These are phyloP conservation scores for Blakeslea trispora DNA, from an alignment of 371 early-diverging fungal genomes.

Conservation along the genomic window DNA sequence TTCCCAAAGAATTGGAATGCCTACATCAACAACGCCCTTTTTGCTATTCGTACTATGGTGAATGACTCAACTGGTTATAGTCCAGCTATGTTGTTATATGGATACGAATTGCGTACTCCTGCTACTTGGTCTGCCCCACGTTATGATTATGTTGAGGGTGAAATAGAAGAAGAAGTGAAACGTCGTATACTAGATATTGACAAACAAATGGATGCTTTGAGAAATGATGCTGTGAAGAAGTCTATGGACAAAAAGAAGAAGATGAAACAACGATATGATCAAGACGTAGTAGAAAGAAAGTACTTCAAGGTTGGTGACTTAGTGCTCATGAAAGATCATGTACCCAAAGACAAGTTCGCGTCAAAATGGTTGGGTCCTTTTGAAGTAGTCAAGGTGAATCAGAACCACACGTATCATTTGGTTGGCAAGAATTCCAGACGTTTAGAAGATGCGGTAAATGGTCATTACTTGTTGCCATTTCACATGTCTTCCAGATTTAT, in stretches of 20 bases:
- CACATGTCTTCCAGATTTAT: too few relatives aligned
- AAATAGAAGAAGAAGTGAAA: conserved; percentile 11
- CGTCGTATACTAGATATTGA: not conserved
- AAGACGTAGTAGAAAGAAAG: not conserved
- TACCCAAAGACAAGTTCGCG: conserved; percentile 1
- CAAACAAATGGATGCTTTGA: not conserved
- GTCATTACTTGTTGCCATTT: too few relatives aligned
- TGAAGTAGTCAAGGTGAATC: too few relatives aligned
- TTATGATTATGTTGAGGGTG: conserved; percentile 18
- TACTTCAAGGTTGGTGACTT: conserved; percentile 16
- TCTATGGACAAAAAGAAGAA: not conserved
- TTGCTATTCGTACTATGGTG: conserved; percentile 16
- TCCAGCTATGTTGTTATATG: conserved; percentile 14
- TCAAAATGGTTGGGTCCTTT: conserved; percentile 15
- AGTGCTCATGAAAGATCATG: conserved; percentile 13
- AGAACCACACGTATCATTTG: too few relatives aligned
- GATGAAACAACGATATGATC: not conserved
- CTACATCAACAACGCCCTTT: conserved; percentile 8
- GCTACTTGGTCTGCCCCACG: conserved; percentile 17
- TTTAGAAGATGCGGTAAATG: too few relatives aligned
- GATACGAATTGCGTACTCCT: conserved; percentile 18
- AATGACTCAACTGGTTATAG: conserved; percentile 8
- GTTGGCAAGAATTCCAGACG: too few relatives aligned
- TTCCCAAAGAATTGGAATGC: conserved; percentile 3
- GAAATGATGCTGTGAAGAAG: not conserved